phyloP scores from a whole-genome alignment of 371 early-diverging fungal genomes.

The Mortierella sp. region DNA sequence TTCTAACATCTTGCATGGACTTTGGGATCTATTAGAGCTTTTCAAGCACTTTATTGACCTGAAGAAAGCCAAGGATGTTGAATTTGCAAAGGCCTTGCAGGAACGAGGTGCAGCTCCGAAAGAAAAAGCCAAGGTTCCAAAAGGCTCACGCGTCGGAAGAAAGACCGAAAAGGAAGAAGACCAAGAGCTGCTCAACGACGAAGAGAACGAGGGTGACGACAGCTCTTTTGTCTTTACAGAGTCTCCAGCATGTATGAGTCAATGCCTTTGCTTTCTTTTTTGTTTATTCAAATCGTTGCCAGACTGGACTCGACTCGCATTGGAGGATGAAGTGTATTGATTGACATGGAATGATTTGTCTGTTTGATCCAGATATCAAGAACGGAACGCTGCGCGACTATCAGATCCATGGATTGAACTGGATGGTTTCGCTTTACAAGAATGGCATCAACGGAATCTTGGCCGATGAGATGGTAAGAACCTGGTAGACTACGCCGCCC shows the following conservation, averaged over 20 bases:
- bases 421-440: slow-evolving; percentile 97
- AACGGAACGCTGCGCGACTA: slow-evolving; percentile 95
- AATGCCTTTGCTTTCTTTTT: not conserved
- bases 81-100: slow-evolving; percentile 49
- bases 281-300: not conserved
- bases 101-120: slow-evolving; percentile 43
- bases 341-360: slow-evolving; percentile 4
- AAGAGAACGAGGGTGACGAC: slow-evolving; percentile 68
- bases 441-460: slow-evolving; percentile 99
- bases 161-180: slow-evolving; percentile 98
- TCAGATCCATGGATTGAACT: slow-evolving; percentile 98
- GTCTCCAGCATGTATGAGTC: slow-evolving; percentile 81
- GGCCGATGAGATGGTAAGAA: slow-evolving; percentile 97
- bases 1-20: too few relatives aligned
- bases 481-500: not conserved
- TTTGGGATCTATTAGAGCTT: slow-evolving; percentile 54
- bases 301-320: not conserved
- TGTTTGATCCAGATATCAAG: slow-evolving; percentile 71
- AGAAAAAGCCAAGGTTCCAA: slow-evolving; percentile 45
- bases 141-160: slow-evolving; percentile 81
- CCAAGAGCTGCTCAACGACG: slow-evolving; percentile 83
- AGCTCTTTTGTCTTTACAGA: slow-evolving; percentile 81
- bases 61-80: slow-evolving; percentile 58
- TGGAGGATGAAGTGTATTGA: not conserved
- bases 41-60: slow-evolving; percentile 76